Conservation (phyloP, 495 filamentous ascomycete genomes). For the Diplogelasinospora grovesii region DNA sequence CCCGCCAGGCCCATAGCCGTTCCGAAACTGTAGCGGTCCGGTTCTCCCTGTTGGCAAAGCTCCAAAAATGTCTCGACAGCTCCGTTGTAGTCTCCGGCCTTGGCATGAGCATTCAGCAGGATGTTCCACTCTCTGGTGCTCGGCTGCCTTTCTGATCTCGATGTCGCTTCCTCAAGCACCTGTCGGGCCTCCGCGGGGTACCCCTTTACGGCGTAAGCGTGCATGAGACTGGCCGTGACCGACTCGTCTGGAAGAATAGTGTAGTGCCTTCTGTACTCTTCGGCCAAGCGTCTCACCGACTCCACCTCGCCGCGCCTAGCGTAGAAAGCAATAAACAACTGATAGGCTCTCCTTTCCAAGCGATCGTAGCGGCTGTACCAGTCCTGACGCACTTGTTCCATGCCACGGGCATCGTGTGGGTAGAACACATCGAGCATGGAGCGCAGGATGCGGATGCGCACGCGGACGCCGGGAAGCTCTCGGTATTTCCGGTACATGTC, state of each 20-base stretch:
- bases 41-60: constrained; percentile 42
- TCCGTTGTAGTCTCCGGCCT: constrained; percentile 57
- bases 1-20: constrained; percentile 66
- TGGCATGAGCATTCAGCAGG: constrained; percentile 62
- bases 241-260: constrained; percentile 32
- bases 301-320: constrained; percentile 48
- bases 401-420: constrained; percentile 29
- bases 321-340: constrained; percentile 44
- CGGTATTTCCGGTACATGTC: constrained; percentile 32
- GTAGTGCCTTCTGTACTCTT: constrained; percentile 35
- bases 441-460: constrained; percentile 8
- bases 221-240: constrained; percentile 44
- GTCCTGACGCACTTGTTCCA: constrained; percentile 49
- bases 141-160: constrained; percentile 49
- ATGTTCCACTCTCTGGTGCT: constrained; percentile 62
- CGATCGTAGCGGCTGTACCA: constrained; percentile 36
- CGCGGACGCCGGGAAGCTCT: constrained; percentile 15
- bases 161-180: constrained; percentile 52
- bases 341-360: constrained; percentile 38
- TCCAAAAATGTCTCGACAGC: constrained; percentile 53
- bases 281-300: constrained; percentile 48
- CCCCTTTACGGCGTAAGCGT: constrained; percentile 58
- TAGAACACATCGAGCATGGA: constrained; percentile 30
- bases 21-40: constrained; percentile 57
- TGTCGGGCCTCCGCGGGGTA: constrained; percentile 50